A percentile compares a stretch with the other conserved stretches of the same genome.
phyloP scores from a whole-genome alignment of 2,329 filamentous ascomycete genomes.

The Neopestalotiopsis rosae region DNA sequence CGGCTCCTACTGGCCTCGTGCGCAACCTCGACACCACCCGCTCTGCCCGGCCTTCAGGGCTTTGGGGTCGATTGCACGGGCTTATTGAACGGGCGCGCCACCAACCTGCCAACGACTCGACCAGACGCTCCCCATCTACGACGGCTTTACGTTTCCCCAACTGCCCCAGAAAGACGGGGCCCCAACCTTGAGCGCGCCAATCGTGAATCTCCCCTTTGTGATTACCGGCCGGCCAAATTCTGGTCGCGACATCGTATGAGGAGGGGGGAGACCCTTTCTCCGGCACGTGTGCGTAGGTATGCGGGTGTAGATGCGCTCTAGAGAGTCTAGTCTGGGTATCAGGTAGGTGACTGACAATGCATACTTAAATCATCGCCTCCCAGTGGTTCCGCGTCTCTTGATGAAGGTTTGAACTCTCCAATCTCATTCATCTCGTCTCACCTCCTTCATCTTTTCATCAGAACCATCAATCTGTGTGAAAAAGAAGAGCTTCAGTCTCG shows the following conservation, averaged over 20 bases:
- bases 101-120: neutral
- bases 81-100: no score
- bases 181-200: neutral
- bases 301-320: neutral
- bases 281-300: neutral
- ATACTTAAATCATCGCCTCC: slow-evolving; percentile 2
- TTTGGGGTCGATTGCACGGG: no score
- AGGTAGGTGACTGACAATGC: slow-evolving; percentile 2
- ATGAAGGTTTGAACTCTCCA: neutral
- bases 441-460: neutral
- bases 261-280: neutral
- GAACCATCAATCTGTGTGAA: neutral
- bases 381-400: neutral
- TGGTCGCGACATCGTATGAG: neutral
- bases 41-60: no score
- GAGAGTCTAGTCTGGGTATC: neutral
- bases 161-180: slow-evolving; percentile 5
- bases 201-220: slow-evolving; percentile 1
- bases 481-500: neutral
- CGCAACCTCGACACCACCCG: no score
- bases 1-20: neutral
- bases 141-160: slow-evolving; percentile 16
- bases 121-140: neutral
- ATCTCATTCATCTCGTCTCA: neutral
- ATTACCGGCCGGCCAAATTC: slow-evolving; percentile 4